phyloP scores from a whole-genome alignment of 306 rosid species.

The Prinsepia uniflora region DNA sequence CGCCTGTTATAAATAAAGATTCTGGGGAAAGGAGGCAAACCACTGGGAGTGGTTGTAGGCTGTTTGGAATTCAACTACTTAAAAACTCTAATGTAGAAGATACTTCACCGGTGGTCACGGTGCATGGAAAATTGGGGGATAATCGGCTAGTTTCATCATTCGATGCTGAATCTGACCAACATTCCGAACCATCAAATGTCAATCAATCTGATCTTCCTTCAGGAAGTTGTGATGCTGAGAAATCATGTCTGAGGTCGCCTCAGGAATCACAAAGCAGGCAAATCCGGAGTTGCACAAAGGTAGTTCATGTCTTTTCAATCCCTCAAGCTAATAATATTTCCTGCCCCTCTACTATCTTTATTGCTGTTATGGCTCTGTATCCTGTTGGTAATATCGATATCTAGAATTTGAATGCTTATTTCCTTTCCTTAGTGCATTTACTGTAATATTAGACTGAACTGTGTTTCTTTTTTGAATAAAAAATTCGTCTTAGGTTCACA shows the following conservation, averaged over 20 bases:
- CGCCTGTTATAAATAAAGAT: conserved; percentile 52
- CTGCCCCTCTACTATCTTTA: not conserved
- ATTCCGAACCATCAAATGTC: conserved; percentile 83
- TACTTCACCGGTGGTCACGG: conserved; percentile 39
- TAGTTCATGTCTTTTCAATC: conserved; percentile 17
- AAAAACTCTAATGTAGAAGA: conserved; percentile 60
- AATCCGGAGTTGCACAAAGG: conserved; percentile 98
- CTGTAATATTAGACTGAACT: not conserved
- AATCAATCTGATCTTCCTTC: conserved; percentile 79
- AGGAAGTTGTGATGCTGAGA: conserved; percentile 86
- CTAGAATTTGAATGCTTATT: not conserved
- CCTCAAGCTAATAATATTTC: not conserved
- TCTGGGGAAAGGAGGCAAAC: conserved; percentile 61
- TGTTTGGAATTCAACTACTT: conserved; percentile 83
- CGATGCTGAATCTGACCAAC: conserved; percentile 75
- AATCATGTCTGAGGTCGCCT: conserved; percentile 75
- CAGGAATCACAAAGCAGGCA: conserved; percentile 84
- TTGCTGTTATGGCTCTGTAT: not conserved
- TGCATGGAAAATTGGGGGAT: conserved; percentile 50
- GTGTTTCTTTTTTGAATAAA: not conserved
- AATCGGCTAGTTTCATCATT: conserved; percentile 45
- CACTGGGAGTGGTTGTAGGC: conserved; percentile 72
- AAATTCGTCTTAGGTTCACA: conserved; percentile 67
- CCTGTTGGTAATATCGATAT: not conserved
- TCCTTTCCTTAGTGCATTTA: not conserved